Percentiles rank a stretch among this genome's conserved stretches.
Evolutionary conservation across 1,284 basidiomycete genomes (phyloP).

Genomic region (Sutorius eximius): DNA sequence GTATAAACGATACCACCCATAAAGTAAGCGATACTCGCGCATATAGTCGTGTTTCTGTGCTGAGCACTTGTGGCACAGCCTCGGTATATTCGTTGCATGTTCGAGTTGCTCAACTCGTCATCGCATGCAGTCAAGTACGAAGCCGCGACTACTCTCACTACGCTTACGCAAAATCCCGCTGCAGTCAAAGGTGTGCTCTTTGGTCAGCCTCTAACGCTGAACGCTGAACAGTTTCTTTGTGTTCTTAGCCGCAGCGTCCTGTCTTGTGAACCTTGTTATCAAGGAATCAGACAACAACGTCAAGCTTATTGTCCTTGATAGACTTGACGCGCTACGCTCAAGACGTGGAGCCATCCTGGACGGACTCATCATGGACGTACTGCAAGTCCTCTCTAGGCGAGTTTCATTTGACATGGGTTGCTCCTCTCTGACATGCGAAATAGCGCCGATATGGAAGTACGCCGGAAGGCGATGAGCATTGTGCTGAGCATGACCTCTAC

Average conservation of each 20-base stretch:
- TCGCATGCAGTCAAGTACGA: slow-evolving; percentile 98
- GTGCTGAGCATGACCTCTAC: slow-evolving; percentile 94
- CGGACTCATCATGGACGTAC: slow-evolving; percentile 92
- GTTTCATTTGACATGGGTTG: slow-evolving; percentile 1
- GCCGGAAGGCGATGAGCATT: slow-evolving; percentile 88
- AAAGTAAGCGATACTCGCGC: slow-evolving; percentile 51
- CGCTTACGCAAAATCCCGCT: slow-evolving; percentile 93
- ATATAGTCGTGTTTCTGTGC: slow-evolving; percentile 10
- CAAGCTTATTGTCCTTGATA: slow-evolving; percentile 96
- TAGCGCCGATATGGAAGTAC: slow-evolving; percentile 96
- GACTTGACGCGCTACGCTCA: slow-evolving; percentile 80
- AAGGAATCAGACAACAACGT: slow-evolving; percentile 99
- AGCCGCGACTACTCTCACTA: slow-evolving; percentile 93
- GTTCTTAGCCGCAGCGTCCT: slow-evolving; percentile 80
- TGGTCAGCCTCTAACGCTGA: background rate
- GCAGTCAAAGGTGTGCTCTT: slow-evolving; percentile 81
- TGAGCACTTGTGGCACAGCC: slow-evolving; percentile 47
- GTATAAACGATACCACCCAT: slow-evolving; percentile 80
- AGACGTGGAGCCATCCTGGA: slow-evolving; percentile 94
- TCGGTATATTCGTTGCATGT: slow-evolving; percentile 92
- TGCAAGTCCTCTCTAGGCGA: slow-evolving; percentile 85
- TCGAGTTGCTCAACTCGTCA: slow-evolving; percentile 89
- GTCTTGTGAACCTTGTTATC: slow-evolving; percentile 86
- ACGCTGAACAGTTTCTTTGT: background rate
- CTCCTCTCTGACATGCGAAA: background rate